Base-by-base conservation (phyloP, 148 eudicot species). In the Rhododendron molle region DNA sequence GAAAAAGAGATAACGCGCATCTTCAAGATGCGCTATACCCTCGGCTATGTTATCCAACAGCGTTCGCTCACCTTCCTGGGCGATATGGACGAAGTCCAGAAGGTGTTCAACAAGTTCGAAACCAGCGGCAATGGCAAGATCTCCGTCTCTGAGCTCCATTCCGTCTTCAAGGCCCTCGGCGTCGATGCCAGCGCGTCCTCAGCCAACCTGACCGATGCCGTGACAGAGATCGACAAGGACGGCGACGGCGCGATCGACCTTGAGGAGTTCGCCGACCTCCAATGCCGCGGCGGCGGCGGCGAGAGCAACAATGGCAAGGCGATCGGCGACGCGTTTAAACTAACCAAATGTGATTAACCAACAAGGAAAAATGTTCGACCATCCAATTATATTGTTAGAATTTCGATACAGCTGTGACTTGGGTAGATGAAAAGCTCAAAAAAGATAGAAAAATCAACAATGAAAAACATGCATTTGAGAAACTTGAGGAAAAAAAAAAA, bases 181-280 rank as follows among this genome's bases (percentile, higher is more conserved):
- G 5, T 84, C n/a, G 38, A 49, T 76, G 30, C 40, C 80, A 1
- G 2, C 7, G 12, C 38, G 0, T 28, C 76, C 6, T n/a, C 80
- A 3, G 44, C 54, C 13, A 58, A 81, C 7, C 43, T 56, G 21
- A 36, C 44, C 18, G 3, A 52, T 0, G 46, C 23, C 14, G 56
- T 86, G 85, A 7, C 56, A 0, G 87, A 86, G 30, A 72, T 86
- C 23, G 84, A 85, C 38, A 85, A 71, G 79, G 83, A 85, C 44
- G 87, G 87, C 9, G 84, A 85, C 54, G 85, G 87, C 21, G 82
- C 73, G 76, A 56, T 86, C 7, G 87, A 86, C 46, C 84, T 86
- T 12, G 0, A 20, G 4, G 81, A 81, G 30, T 86, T 86, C 80
- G 36, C 84, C 21, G 81, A 81, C 26, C 81, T 81, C 30, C 80